Percentiles rank a stretch among this genome's conserved stretches.
These are phyloP conservation scores for Populus tomentosa DNA, from an alignment of 441 rosid species.

Conservation along the genomic window DNA sequence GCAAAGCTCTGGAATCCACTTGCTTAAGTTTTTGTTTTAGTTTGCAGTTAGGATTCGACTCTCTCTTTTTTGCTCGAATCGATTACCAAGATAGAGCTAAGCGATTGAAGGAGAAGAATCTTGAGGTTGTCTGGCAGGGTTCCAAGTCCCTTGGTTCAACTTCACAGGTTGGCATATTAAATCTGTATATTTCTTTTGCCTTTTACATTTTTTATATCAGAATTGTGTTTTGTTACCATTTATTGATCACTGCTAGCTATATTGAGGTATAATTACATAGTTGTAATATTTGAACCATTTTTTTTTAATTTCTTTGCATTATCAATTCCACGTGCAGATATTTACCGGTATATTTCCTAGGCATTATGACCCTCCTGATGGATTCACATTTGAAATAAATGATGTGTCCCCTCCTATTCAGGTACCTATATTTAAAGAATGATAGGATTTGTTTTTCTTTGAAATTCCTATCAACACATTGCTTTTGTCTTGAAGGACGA, in stretches of 20 bases:
- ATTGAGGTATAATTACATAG: background rate
- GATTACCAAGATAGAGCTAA: slow-evolving; percentile 95
- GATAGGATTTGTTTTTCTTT: slow-evolving; percentile 6
- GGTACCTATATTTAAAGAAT: slow-evolving; percentile 35
- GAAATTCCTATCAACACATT: slow-evolving; percentile 22
- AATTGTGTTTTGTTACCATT: slow-evolving; percentile 1
- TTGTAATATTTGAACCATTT: background rate
- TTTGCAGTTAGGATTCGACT: slow-evolving; percentile 83
- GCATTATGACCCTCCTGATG: slow-evolving; percentile 89
- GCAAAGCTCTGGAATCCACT: background rate
- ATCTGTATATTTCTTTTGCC: slow-evolving; percentile 7
- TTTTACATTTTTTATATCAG: slow-evolving; percentile 8
- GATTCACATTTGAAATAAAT: slow-evolving; percentile 85
- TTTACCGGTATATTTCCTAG: slow-evolving; percentile 91
- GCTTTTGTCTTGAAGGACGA: slow-evolving; percentile 55
- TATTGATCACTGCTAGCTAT: background rate
- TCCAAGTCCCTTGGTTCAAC: slow-evolving; percentile 85
- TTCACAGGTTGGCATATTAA: slow-evolving; percentile 52
- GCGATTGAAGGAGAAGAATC: slow-evolving; percentile 72
- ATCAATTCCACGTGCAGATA: slow-evolving; percentile 45
- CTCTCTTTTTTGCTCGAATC: slow-evolving; percentile 83
- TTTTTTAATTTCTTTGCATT: slow-evolving; percentile 7
- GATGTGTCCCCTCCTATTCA: slow-evolving; percentile 79
- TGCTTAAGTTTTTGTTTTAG: slow-evolving; percentile 12
- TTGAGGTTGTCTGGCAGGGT: slow-evolving; percentile 93